Conservation (phyloP, 768 basidiomycete species). For the Galerina sulciceps region DNA sequence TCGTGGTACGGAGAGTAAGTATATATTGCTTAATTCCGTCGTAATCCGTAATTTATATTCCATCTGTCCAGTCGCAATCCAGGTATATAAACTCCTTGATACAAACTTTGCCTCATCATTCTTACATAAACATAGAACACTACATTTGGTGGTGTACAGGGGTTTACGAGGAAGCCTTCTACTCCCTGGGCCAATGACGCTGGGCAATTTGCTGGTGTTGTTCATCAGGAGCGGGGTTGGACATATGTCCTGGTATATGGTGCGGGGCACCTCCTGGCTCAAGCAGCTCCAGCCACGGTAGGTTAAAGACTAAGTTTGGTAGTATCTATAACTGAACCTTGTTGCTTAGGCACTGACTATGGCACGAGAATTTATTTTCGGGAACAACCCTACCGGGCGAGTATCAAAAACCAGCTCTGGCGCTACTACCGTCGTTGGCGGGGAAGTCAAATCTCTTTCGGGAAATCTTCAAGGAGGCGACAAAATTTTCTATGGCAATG, state of each 20-base stretch:
- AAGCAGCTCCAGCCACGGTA: conserved; percentile 40
- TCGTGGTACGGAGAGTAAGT: conserved; percentile 62
- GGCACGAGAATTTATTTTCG: conserved; percentile 69
- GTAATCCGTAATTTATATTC: background rate
- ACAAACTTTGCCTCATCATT: background rate
- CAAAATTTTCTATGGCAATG: conserved; percentile 59
- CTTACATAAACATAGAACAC: conserved; percentile 57
- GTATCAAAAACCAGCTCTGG: conserved; percentile 40
- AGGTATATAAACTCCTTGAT: conserved; percentile 33
- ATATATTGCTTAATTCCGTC: background rate
- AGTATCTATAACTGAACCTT: background rate
- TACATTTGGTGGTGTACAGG: conserved; percentile 78
- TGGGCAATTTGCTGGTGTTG: conserved; percentile 65
- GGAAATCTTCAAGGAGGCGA: conserved; percentile 55
- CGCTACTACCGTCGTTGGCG: conserved; percentile 43
- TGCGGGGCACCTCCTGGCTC: conserved; percentile 47
- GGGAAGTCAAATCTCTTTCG: conserved; percentile 50
- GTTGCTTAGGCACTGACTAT: conserved; percentile 59
- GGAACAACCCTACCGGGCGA: conserved; percentile 60
- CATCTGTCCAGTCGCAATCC: conserved; percentile 53
- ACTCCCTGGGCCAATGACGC: conserved; percentile 69
- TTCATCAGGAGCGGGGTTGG: conserved; percentile 79
- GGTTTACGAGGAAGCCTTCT: conserved; percentile 69
- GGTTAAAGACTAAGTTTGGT: conserved; percentile 8
- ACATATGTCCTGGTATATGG: conserved; percentile 48